A percentile compares a stretch with the other conserved stretches of the same genome.
Conservation (phyloP, 2,329 filamentous ascomycete species). For the Ascochyta pisi region DNA sequence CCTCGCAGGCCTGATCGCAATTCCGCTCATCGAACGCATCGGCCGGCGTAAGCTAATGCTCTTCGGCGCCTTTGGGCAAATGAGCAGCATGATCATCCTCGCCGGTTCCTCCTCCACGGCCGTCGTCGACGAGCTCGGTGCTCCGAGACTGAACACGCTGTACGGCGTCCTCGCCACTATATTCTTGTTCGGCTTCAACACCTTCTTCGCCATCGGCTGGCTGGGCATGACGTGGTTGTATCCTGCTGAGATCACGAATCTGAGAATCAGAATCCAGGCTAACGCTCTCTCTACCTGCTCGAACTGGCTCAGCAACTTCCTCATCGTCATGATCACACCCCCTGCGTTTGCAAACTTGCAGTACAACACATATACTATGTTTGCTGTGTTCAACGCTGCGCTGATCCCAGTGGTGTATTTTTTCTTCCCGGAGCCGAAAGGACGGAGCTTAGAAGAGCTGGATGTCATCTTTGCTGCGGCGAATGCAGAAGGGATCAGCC, state of each 20-base stretch:
- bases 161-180: slow-evolving; percentile 60
- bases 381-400: slow-evolving; percentile 62
- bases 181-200: slow-evolving; percentile 91
- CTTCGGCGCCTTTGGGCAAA: slow-evolving; percentile 46
- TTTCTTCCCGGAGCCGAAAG: slow-evolving; percentile 67
- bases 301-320: slow-evolving; percentile 56
- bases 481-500: slow-evolving; percentile 53
- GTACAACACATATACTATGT: slow-evolving; percentile 64
- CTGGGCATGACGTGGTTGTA: slow-evolving; percentile 67
- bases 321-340: slow-evolving; percentile 71
- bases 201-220: slow-evolving; percentile 90
- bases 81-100: slow-evolving; percentile 43
- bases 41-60: slow-evolving; percentile 48
- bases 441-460: slow-evolving; percentile 48
- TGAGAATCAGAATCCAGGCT: slow-evolving; percentile 85
- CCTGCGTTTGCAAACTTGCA: slow-evolving; percentile 63
- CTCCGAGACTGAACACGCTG: background rate
- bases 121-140: slow-evolving; percentile 29
- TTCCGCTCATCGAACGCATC: slow-evolving; percentile 48
- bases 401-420: slow-evolving; percentile 66
- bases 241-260: slow-evolving; percentile 81
- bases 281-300: slow-evolving; percentile 86
- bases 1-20: slow-evolving; percentile 51
- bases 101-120: slow-evolving; percentile 39
- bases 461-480: slow-evolving; percentile 70